Base-by-base conservation (phyloP, 2,329 filamentous ascomycete species). In the Paecilomyces variotii region DNA sequence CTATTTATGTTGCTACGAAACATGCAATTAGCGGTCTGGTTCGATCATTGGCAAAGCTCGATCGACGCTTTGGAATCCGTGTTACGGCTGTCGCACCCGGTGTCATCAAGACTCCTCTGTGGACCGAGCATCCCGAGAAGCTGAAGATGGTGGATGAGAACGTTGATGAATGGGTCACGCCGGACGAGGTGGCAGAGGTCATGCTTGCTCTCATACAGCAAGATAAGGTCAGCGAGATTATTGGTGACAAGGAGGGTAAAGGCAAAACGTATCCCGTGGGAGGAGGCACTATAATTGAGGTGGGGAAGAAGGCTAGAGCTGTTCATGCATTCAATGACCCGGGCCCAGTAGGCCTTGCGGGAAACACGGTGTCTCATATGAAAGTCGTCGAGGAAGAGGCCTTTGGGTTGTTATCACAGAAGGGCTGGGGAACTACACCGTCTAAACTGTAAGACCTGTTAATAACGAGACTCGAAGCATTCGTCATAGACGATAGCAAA, bases 101-200 rank as follows among this genome's bases (percentile, higher is more conserved):
- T 0, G 70, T 85, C 1, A 83, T 86, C 63, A 84, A 80, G 61
- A 86, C 84, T 11, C 84, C 84, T 5, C 70, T 86, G 4, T 87
- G 83, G 82, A 83, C 79, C 0, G 83, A 86, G 2, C 77, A 85
- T 62, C 82, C 82, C 0, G 83, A 86, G 68, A 87, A 86, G 67
- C 56, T 85, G 64, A 73, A 73, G 59, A 78, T 81, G 62, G 60
- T 86, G 0, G 75, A 80, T 39, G 71, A 76, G 30, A 68, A 65
- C 7, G 68, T 70, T 12, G 83, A 85, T 64, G 74, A 70, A 59
- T 86, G 83, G 83, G 82, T 84, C 12, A 82, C 79, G n/a, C 76
- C 83, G 0, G 82, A 86, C 63, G 82, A 86, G 63, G 83, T 86
- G 0, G 83, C 82, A 0, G 75, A 79, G 50, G 81, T 80, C 2